A percentile compares a stretch with the other conserved stretches of the same genome.
Conservation (phyloP, 495 filamentous ascomycete species). For the Trichoderma asperelloides region DNA sequence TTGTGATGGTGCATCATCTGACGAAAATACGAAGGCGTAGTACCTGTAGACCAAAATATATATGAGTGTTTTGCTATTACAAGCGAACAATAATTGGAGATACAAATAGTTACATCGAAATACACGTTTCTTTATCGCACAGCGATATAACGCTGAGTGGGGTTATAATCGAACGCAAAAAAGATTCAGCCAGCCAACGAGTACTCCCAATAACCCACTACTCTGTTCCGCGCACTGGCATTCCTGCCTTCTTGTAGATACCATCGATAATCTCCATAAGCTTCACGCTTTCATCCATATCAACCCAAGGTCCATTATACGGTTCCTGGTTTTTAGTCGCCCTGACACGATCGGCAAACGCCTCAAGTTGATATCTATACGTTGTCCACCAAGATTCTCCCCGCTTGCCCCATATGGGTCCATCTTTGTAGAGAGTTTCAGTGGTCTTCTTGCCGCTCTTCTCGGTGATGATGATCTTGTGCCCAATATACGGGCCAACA, state of each 20-base stretch:
- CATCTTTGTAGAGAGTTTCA: slow-evolving; percentile 39
- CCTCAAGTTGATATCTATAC: slow-evolving; percentile 45
- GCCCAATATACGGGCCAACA: neutral
- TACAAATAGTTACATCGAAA: no score
- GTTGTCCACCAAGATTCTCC: slow-evolving; percentile 41
- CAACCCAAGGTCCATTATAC: slow-evolving; percentile 32
- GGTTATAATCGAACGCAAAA: no score
- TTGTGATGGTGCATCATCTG: no score
- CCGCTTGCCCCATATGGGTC: slow-evolving; percentile 20
- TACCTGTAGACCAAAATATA: no score
- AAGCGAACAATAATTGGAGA: no score
- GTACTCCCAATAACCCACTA: neutral
- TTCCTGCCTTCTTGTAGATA: slow-evolving; percentile 39
- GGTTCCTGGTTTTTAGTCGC: slow-evolving; percentile 27
- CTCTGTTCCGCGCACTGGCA: slow-evolving; percentile 19
- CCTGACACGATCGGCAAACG: slow-evolving; percentile 48
- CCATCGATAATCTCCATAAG: slow-evolving; percentile 47
- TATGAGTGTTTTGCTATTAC: no score
- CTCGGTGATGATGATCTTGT: slow-evolving; percentile 21
- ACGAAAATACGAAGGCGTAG: no score
- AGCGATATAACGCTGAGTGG: no score
- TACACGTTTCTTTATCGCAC: no score
- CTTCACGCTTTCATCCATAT: slow-evolving; percentile 39
- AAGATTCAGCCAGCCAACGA: no score
- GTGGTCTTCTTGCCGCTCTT: slow-evolving; percentile 34